These are phyloP conservation scores for Zygosaccharomyces kombuchaensis DNA, from an alignment of 805 yeast species.

Conservation along the genomic window DNA sequence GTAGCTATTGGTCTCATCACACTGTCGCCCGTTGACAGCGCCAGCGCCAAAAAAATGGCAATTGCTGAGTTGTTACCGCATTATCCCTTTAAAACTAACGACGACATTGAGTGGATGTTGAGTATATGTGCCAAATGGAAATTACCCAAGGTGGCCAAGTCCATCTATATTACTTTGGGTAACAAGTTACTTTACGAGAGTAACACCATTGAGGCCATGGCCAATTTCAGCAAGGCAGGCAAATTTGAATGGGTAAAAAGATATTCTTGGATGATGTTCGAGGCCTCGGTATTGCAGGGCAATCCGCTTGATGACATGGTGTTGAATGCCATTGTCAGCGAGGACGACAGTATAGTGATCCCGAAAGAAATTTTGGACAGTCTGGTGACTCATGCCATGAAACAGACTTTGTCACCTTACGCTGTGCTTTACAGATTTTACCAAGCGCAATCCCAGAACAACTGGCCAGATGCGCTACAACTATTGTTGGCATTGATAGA, in stretches of 20 bases:
- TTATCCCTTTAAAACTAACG: conserved; percentile 59
- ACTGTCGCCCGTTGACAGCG: conserved; percentile 41
- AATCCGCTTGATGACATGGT: conserved; percentile 53
- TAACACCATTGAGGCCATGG: conserved; percentile 56
- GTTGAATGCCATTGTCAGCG: conserved; percentile 45
- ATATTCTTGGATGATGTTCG: conserved; percentile 58
- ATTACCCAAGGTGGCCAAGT: conserved; percentile 52
- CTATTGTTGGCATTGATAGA: conserved; percentile 24
- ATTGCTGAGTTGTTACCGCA: conserved; percentile 57
- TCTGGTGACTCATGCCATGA: conserved; percentile 50
- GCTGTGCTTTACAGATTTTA: conserved; percentile 55
- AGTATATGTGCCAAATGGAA: conserved; percentile 67
- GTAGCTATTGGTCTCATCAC: conserved; percentile 64
- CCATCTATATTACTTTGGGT: conserved; percentile 49
- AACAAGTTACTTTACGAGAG: conserved; percentile 49
- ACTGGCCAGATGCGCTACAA: conserved; percentile 23
- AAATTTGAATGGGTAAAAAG: conserved; percentile 48
- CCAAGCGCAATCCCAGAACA: conserved; percentile 30
- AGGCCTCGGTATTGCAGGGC: conserved; percentile 51
- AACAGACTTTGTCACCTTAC: conserved; percentile 69
- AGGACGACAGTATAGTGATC: conserved; percentile 17
- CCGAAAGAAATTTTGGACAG: conserved; percentile 29
- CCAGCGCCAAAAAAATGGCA: conserved; percentile 33
- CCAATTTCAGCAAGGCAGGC: conserved; percentile 59
- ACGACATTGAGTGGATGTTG: conserved; percentile 75